Base-by-base conservation (phyloP, 495 filamentous ascomycete genomes). In the Pseudotulostoma volvatum region DNA sequence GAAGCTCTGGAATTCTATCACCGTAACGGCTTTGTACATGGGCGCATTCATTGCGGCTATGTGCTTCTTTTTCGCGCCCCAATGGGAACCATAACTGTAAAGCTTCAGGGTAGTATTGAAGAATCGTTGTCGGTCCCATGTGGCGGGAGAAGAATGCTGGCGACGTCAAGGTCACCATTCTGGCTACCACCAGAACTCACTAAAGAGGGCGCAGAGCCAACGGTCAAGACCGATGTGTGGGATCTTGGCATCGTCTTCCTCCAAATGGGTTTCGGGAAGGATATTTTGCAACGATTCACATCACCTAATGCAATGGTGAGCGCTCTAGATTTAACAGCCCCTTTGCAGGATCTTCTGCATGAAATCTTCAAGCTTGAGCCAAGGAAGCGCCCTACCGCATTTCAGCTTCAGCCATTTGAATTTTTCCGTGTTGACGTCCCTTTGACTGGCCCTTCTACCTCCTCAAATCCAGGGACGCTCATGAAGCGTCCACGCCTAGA, bases 181-280 rank as follows among this genome's bases (percentile, higher is more conserved):
- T 96, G 88, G 88, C 52, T 78, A 18, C 76, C 88, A 3, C 81
- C 86, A 11, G 88, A 96, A 54, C 23, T 28, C 23, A 70, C 78
- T 1, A 70, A 74, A 32, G 64, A 64, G 17, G 63, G 66, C 34
- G 60, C 69, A 0, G 63, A 71, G 32, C 68, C 67, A 18, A 81
- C 76, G 7, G 76, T 78, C 47, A 93, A 92, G 54, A 81, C 84
- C 0, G 92, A 96, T 55, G 72, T 97, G 9, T 97, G 90, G 90
- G 79, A 93, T 45, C 71, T 96, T 45, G 90, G 90, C 3, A 71
- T 94, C 30, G 68, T 93, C 14, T 75, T 93, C 46, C 56, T 93
- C 18, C 87, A 96, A 54, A 93, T 96, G 85, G 65, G 84, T n/a
- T 90, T 94, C 50, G 90, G 90, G 18, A 59, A 81, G 38, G 70